Evolutionary conservation across 176 grass and related monocot species (phyloP), one percentile per base, ranked within the genome.

Genomic region (Oryza nivara): DNA sequence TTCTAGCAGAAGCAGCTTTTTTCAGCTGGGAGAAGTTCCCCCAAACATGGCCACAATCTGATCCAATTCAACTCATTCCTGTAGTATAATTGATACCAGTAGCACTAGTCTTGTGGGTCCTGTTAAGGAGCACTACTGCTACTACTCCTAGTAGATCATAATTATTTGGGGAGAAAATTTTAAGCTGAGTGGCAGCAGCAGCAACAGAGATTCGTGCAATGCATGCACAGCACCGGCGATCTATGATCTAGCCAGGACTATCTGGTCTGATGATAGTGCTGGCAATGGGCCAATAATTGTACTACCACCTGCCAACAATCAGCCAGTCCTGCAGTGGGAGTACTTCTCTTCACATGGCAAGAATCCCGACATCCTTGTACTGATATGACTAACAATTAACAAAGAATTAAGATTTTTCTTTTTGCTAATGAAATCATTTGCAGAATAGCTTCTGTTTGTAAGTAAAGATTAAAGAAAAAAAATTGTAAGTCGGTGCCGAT

Each of bases 271-370:
- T 26, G 30, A 0, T 67, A 23, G n/a, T 65, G 69, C 69, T 74
- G 77, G 48, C 22, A 8, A 12, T 63, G 58, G 19, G 7, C 2
- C 74, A 84, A 79, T 79, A 79, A 84, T 88, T 79, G 75, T 58
- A 38, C 51, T 46, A 26, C 49, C 47, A 13, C 34, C 74, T 45
- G 17, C 69, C 68, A 60, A 78, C 60, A 17, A 38, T 46, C 68
- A 74, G 16, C 41, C 77, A 74, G 3, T 6, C 75, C 56, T 44
- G 43, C 40, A 52, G 11, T 56, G 23, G 30, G 6, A 17, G 30
- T 32, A 11, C 28, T 14, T 34, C 63, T 67, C 64, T 20, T 35
- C 85, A 81, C 78, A 75, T 74, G 47, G 16, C 46, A 40, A 17
- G 9, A 36, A 84, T 23, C 60, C 7, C 20, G 52, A 19, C 81